Evolutionary conservation across 768 basidiomycete genomes (phyloP), one percentile per base, ranked within the genome.

Genomic region (Suillus lakei): DNA sequence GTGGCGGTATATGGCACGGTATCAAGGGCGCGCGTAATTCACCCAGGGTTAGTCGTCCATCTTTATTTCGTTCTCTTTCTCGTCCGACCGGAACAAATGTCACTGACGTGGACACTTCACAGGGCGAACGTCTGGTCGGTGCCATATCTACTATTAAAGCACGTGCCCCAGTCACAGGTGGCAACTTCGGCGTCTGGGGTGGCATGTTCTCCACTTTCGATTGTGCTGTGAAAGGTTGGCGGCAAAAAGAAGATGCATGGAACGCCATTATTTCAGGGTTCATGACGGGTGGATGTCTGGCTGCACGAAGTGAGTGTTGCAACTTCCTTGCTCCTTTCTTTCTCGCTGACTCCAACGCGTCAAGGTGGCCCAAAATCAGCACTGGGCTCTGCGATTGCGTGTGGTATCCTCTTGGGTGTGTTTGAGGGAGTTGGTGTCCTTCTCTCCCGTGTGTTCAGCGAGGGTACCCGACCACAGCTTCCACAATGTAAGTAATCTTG

Each of bases 121-220:
- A 97, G 93, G 98, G 98, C 23, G 98, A 99, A 78, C 92, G 96
- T 54, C 84, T 97, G 61, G 88, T 95, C 59, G 97, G 97, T 50
- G 96, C 97, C 43, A 82, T 98, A 65, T 95, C 96, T 41, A 95
- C 95, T 41, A 94, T 99, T 83, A 99, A 99, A 83, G 96, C 98
- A 28, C 88, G 98, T 64, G 97, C 98, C 66, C 98, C 98, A 4
- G 98, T 99, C 32, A 95, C 96, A 13, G 98, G 98, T 59, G 98
- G 97, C 34, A 97, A 98, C 81, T 98, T 97, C 76, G 91, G 92
- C 71, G 91, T 94, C 18, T 95, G 93, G 92, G 93, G 97, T 76
- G 98, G 97, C 70, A 92, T 99, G 89, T 99, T 99, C 78, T 98
- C 96, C 53, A 93, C 95, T 39, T 99, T 98, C 71, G 98, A 99